Base-by-base conservation (phyloP, 1,284 basidiomycete genomes). In the Fistulinella cinereoalba region DNA sequence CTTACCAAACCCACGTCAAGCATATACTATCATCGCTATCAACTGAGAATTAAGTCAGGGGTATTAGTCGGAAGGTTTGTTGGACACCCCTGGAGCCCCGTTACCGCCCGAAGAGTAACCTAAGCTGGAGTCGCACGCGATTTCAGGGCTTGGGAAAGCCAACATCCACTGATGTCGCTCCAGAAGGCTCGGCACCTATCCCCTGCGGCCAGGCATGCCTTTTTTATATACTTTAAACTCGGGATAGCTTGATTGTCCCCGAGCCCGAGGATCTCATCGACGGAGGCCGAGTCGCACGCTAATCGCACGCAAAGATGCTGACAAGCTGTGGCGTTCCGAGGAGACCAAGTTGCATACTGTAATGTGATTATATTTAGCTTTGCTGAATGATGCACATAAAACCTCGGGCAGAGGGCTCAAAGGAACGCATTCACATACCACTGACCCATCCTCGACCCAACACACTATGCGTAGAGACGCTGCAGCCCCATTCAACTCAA, bases 401-500 rank as follows among this genome's bases (percentile, higher is more conserved):
- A 56, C 53, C 8, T 24, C 23, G 44, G 45, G 22, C 21, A 29
- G 32, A 23, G 8, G 19, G 6, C 6, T 19, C 16, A 27, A 18
- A 8, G 13, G 12, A 29, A 29, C 10, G n/a, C 41, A 8, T 41
- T 41, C 34, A 27, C 43, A 23, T 27, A 43, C 37, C 32, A 43
- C 31, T 37, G 21, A 15, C 24, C 18, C 41, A 43, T 43, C 41
- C 33, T 27, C 25, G 18, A 39, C 12, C 28, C 39, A 24, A 6
- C 31, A 43, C 47, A 16, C 38, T 9, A 65, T 61, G 63, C 42
- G 31, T 18, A 49, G 37, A 47, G 57, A 60, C 37, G 63, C 64
- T 15, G 27, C 46, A 49, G 38, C 53, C 3, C 64, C 60, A 3
- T 65, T 66, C 50, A 41, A 63, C 21, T 61, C 51, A 23, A 42